phyloP scores from a whole-genome alignment of 768 basidiomycete species.

The Tylopilus felleus region DNA sequence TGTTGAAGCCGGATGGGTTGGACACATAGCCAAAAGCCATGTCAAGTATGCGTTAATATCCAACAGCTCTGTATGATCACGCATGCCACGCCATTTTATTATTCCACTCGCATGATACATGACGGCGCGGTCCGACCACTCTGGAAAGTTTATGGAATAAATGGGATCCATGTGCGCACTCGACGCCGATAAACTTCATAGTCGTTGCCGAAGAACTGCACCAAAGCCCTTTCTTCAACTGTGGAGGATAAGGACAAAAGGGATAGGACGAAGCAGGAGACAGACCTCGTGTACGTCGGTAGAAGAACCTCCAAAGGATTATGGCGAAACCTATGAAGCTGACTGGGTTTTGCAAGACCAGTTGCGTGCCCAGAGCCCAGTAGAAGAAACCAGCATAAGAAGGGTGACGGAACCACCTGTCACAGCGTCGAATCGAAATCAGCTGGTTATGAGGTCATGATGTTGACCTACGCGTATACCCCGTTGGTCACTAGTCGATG shows the following conservation, averaged over 20 bases:
- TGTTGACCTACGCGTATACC: conserved; percentile 69
- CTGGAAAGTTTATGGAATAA: conserved; percentile 52
- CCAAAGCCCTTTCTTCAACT: conserved; percentile 81
- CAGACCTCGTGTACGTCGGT: conserved; percentile 72
- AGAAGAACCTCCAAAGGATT: conserved; percentile 87
- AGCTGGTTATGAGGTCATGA: neutral
- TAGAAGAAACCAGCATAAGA: conserved; percentile 98
- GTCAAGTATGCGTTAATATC: conserved; percentile 21
- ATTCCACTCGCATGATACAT: neutral
- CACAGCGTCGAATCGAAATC: neutral
- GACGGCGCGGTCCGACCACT: neutral
- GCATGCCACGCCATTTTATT: conserved; percentile 19
- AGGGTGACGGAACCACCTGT: conserved; percentile 73
- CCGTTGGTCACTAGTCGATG: conserved; percentile 87
- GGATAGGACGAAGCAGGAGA: conserved; percentile 6
- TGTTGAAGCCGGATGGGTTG: conserved; percentile 7
- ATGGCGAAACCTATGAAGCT: conserved; percentile 62
- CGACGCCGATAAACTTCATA: conserved; percentile 72
- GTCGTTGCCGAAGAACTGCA: conserved; percentile 87
- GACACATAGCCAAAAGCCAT: conserved; percentile 15
- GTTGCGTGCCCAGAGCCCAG: conserved; percentile 94
- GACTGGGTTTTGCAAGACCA: conserved; percentile 84
- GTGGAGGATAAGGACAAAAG: conserved; percentile 5
- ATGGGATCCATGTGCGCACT: conserved; percentile 88
- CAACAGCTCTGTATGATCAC: conserved; percentile 27